phyloP scores from a whole-genome alignment of 345 rosid genomes.

The Citropsis articulata region DNA sequence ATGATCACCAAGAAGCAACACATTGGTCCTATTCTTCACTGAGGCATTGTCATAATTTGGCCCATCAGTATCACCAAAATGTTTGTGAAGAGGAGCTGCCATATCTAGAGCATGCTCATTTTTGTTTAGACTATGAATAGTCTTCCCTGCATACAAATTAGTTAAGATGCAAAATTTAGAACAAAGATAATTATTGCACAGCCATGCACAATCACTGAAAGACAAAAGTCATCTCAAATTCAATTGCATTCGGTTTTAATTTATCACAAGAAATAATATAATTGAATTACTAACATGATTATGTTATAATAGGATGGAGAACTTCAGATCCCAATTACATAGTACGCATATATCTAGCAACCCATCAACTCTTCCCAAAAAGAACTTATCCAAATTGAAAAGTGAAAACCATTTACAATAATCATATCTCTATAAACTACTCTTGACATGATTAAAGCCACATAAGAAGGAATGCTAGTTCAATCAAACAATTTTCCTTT shows the following conservation, averaged over 20 bases:
- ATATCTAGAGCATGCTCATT: slow-evolving; percentile 89
- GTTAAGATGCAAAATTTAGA: slow-evolving; percentile 11
- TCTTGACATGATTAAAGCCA: not conserved
- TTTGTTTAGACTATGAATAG: slow-evolving; percentile 79
- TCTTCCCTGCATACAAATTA: slow-evolving; percentile 49
- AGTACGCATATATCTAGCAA: not conserved
- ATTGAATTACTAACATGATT: not conserved
- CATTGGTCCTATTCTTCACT: slow-evolving; percentile 68
- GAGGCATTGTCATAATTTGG: slow-evolving; percentile 35
- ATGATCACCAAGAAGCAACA: slow-evolving; percentile 87
- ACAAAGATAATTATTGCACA: not conserved
- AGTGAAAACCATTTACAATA: not conserved
- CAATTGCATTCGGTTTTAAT: not conserved
- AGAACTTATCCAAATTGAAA: not conserved
- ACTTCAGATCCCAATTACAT: not conserved
- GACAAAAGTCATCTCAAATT: not conserved
- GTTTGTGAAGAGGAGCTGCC: slow-evolving; percentile 79
- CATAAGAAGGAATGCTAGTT: not conserved
- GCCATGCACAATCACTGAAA: not conserved
- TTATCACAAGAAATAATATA: not conserved
- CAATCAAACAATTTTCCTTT: not conserved
- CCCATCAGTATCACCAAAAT: slow-evolving; percentile 39
- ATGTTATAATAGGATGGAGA: not conserved
- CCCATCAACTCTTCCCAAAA: not conserved
- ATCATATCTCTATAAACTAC: not conserved